A percentile compares a stretch with the other conserved stretches of the same genome.
Conservation (phyloP, 139 green algal genomes). For the Chlamydomonas schloesseri region DNA sequence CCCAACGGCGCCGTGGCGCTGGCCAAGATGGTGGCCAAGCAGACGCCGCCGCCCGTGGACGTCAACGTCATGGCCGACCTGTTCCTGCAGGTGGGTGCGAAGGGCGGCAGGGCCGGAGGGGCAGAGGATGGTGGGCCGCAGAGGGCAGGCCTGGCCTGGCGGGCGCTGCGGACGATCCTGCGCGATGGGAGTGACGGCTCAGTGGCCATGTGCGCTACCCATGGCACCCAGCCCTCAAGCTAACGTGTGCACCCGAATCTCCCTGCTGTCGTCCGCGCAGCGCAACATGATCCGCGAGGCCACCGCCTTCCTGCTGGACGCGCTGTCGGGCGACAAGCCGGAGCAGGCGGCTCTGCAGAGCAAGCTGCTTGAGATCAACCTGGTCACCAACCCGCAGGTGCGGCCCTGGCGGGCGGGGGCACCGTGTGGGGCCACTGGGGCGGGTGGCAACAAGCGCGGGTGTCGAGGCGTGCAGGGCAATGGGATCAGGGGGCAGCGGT, state of each 20-base stretch:
- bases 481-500: too few species aligned
- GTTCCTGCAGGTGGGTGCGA: slow-evolving; percentile 86
- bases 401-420: neutral
- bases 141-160: too few species aligned
- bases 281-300: slow-evolving; percentile 86
- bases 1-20: slow-evolving; percentile 93
- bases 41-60: slow-evolving; percentile 81
- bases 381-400: slow-evolving; percentile 96
- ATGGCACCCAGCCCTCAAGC: too few species aligned
- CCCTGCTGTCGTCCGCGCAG: neutral
- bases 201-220: too few species aligned
- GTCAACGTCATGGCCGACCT: slow-evolving; percentile 96
- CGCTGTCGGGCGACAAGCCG: slow-evolving; percentile 90
- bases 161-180: too few species aligned
- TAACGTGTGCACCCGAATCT: neutral
- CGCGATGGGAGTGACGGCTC: too few species aligned
- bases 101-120: neutral
- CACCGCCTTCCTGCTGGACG: slow-evolving; percentile 98
- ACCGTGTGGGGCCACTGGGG: too few species aligned
- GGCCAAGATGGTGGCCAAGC: slow-evolving; percentile 94
- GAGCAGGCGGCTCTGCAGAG: slow-evolving; percentile 88
- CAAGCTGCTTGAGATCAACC: slow-evolving; percentile 99
- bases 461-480: too few species aligned
- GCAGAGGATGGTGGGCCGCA: too few species aligned
- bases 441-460: neutral